Conservation (phyloP, 129 eudicot species). For the Arctium minus region DNA sequence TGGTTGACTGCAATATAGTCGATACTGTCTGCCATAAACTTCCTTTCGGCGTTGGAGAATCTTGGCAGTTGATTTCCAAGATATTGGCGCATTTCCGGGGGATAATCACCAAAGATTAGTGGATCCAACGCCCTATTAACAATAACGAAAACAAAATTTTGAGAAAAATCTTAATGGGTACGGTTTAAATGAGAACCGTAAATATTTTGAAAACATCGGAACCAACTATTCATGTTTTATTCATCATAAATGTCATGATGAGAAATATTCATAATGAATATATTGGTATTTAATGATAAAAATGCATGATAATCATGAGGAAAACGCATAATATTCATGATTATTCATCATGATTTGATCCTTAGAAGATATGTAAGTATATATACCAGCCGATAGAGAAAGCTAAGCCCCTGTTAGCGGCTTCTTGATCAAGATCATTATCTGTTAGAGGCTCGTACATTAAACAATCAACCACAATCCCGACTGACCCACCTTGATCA, state of each 20-base stretch:
- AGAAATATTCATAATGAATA: background rate
- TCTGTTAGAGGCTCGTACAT: slow-evolving; percentile 56
- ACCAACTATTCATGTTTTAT: background rate
- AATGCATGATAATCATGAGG: background rate
- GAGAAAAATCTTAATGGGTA: background rate
- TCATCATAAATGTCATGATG: background rate
- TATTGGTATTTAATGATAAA: background rate
- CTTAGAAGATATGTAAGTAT: background rate
- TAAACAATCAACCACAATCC: slow-evolving; percentile 39
- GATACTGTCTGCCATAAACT: slow-evolving; percentile 40
- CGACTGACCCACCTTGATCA: slow-evolving; percentile 55
- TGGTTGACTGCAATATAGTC: slow-evolving; percentile 83
- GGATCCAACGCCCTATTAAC: slow-evolving; percentile 73
- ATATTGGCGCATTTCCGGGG: slow-evolving; percentile 59
- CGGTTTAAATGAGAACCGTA: background rate
- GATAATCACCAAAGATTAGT: slow-evolving; percentile 70
- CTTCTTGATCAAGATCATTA: slow-evolving; percentile 44
- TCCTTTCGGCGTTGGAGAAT: slow-evolving; percentile 48
- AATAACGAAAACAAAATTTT: background rate
- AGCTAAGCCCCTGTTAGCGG: slow-evolving; percentile 64
- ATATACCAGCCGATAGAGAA: slow-evolving; percentile 66
- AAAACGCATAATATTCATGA: background rate
- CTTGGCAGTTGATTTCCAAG: slow-evolving; percentile 56
- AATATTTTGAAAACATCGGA: background rate
- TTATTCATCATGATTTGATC: background rate